phyloP scores from a whole-genome alignment of 2,329 filamentous ascomycete genomes.

The Gremmenia infestans region DNA sequence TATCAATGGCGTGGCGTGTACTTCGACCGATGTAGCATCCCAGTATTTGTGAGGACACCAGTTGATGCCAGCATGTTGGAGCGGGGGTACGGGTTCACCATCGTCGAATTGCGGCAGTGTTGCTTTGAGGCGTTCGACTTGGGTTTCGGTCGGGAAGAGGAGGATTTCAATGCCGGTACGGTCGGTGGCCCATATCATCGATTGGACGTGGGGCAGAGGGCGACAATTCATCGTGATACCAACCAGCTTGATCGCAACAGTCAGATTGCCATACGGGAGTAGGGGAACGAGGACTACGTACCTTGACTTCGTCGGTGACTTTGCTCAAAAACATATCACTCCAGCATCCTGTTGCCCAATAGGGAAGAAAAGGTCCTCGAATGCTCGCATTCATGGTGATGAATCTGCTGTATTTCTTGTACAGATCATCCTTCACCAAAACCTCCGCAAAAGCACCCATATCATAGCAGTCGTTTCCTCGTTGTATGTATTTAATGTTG shows the following conservation, averaged over 20 bases:
- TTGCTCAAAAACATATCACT: conserved; percentile 18
- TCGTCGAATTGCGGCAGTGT: background rate
- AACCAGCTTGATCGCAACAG: conserved; percentile 8
- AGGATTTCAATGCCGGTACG: conserved; percentile 11
- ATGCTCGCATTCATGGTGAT: conserved; percentile 25
- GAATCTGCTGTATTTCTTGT: conserved; percentile 20
- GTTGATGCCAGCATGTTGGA: conserved; percentile 11
- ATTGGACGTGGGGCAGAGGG: conserved; percentile 18
- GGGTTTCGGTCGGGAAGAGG: conserved; percentile 5
- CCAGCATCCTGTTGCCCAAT: conserved; percentile 20
- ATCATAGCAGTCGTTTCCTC: conserved; percentile 23
- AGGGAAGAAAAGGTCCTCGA: conserved; percentile 21
- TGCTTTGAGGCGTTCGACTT: background rate
- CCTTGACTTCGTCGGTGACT: conserved; percentile 19
- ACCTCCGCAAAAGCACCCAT: conserved; percentile 20
- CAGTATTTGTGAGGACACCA: conserved; percentile 13
- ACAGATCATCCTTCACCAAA: conserved; percentile 13
- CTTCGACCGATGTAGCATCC: conserved; percentile 9
- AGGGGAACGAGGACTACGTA: conserved; percentile 1
- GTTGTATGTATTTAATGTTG: conserved; percentile 16
- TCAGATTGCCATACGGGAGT: background rate
- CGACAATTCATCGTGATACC: conserved; percentile 17
- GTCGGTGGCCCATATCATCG: conserved; percentile 23
- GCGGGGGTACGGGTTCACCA: background rate
- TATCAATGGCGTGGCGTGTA: conserved; percentile 11